Conservation (phyloP, 2,329 filamentous ascomycete species). For the Pseudonectria buxi region DNA sequence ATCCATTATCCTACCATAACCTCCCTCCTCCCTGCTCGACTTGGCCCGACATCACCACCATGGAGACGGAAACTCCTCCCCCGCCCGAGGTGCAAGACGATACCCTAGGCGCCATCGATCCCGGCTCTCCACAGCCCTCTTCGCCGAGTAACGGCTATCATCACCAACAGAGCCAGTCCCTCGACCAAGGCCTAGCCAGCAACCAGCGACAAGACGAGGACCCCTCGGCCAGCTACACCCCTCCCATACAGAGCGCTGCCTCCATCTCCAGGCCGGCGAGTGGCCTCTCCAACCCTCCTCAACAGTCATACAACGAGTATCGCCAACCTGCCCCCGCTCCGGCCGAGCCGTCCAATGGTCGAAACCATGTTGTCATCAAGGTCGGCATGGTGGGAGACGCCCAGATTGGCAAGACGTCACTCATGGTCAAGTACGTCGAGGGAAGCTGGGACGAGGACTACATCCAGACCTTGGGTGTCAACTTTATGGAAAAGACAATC, state of each 20-base stretch:
- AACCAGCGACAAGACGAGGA: conserved; percentile 38
- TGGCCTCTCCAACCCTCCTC: conserved; percentile 41
- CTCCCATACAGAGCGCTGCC: conserved; percentile 36
- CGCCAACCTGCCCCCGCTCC: conserved; percentile 27
- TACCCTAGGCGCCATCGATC: conserved; percentile 42
- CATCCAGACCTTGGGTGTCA: conserved; percentile 96
- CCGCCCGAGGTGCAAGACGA: conserved; percentile 40
- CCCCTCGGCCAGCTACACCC: conserved; percentile 38
- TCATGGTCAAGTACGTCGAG: conserved; percentile 99
- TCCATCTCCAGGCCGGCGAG: conserved; percentile 50
- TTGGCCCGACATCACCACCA: conserved; percentile 41
- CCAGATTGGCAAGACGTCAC: conserved; percentile 96
- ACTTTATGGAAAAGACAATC: conserved; percentile 99
- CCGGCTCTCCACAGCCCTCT: conserved; percentile 34
- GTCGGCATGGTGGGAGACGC: conserved; percentile 99
- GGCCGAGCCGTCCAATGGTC: conserved; percentile 37
- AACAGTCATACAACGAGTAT: conserved; percentile 38
- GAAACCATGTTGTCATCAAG: conserved; percentile 89
- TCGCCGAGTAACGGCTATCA: conserved; percentile 29
- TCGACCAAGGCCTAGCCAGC: conserved; percentile 41
- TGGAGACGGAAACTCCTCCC: conserved; percentile 35
- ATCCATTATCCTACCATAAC: too few species aligned
- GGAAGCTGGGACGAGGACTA: conserved; percentile 99
- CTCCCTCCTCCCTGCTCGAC: conserved; percentile 13
- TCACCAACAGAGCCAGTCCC: conserved; percentile 41